Conservation (phyloP, 2,329 filamentous ascomycete genomes). For the Lasiodiplodia gonubiensis region DNA sequence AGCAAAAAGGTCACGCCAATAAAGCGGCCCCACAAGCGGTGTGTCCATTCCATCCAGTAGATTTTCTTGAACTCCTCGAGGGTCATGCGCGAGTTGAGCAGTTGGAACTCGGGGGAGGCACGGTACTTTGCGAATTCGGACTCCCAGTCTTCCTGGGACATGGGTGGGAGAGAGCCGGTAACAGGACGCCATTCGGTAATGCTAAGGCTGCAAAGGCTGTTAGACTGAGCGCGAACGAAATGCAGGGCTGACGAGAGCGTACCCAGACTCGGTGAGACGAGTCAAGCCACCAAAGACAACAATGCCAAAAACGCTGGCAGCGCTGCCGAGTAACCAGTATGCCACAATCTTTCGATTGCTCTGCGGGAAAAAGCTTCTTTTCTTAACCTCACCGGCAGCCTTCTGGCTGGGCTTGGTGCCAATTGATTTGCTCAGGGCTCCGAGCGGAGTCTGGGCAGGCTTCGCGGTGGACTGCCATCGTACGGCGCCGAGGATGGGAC, state of each 20-base stretch:
- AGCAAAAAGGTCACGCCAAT: slow-evolving; percentile 89
- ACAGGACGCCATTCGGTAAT: slow-evolving; percentile 99
- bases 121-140: slow-evolving; percentile 92
- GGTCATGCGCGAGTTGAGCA: slow-evolving; percentile 91
- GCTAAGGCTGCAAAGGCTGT: slow-evolving; percentile 68
- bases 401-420: slow-evolving; percentile 9
- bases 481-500: slow-evolving; percentile 39
- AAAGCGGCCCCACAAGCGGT: slow-evolving; percentile 90
- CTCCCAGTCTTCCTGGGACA: slow-evolving; percentile 82
- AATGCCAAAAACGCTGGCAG: slow-evolving; percentile 93
- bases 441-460: slow-evolving; percentile 16
- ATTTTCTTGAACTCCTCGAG: slow-evolving; percentile 96
- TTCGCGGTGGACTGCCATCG: slow-evolving; percentile 44
- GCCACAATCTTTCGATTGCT: slow-evolving; percentile 77
- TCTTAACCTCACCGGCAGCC: neutral
- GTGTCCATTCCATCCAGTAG: slow-evolving; percentile 99
- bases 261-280: slow-evolving; percentile 94
- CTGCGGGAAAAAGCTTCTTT: slow-evolving; percentile 57
- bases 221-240: slow-evolving; percentile 29
- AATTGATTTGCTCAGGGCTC: slow-evolving; percentile 11
- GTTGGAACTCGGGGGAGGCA: slow-evolving; percentile 87
- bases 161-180: slow-evolving; percentile 86
- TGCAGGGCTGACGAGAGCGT: slow-evolving; percentile 34
- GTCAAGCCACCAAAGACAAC: slow-evolving; percentile 95
- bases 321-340: slow-evolving; percentile 91